These are phyloP conservation scores for Amanita pallidorosea DNA, from an alignment of 768 basidiomycete species.

Conservation along the genomic window DNA sequence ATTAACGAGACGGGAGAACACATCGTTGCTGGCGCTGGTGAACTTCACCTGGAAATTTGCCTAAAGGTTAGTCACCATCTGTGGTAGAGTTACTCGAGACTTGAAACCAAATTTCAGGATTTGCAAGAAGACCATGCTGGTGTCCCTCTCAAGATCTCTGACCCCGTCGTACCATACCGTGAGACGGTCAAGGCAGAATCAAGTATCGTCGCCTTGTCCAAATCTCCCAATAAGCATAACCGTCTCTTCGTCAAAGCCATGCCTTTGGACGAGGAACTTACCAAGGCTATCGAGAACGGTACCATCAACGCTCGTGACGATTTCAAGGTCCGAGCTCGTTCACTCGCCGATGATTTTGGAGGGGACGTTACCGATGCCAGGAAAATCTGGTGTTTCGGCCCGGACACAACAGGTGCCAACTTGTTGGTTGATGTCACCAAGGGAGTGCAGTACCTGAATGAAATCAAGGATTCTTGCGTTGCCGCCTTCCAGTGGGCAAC, in stretches of 20 bases:
- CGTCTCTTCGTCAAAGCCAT: slow-evolving; percentile 90
- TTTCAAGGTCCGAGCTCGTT: slow-evolving; percentile 92
- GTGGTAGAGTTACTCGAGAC: neutral
- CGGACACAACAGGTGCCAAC: slow-evolving; percentile 95
- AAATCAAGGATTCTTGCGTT: slow-evolving; percentile 99
- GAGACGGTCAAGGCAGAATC: slow-evolving; percentile 98
- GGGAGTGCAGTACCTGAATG: slow-evolving; percentile 98
- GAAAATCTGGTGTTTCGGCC: slow-evolving; percentile 99
- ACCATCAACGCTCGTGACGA: slow-evolving; percentile 87
- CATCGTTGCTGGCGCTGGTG: slow-evolving; percentile 98
- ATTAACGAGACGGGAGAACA: slow-evolving; percentile 90
- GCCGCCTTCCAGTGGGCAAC: slow-evolving; percentile 99
- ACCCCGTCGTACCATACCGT: slow-evolving; percentile 94
- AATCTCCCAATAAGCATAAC: slow-evolving; percentile 99
- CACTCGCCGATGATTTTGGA: slow-evolving; percentile 90
- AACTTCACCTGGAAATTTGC: slow-evolving; percentile 98
- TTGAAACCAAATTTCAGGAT: slow-evolving; percentile 43
- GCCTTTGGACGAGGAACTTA: slow-evolving; percentile 91
- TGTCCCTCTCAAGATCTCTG: slow-evolving; percentile 96
- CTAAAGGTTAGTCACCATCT: slow-evolving; percentile 57
- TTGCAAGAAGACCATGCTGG: slow-evolving; percentile 99
- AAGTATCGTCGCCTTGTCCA: slow-evolving; percentile 90
- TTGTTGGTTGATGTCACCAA: slow-evolving; percentile 96
- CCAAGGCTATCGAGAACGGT: slow-evolving; percentile 85
- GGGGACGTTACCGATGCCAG: slow-evolving; percentile 99